Base-by-base conservation (phyloP, 345 rosid genomes). In the Populus alba region DNA sequence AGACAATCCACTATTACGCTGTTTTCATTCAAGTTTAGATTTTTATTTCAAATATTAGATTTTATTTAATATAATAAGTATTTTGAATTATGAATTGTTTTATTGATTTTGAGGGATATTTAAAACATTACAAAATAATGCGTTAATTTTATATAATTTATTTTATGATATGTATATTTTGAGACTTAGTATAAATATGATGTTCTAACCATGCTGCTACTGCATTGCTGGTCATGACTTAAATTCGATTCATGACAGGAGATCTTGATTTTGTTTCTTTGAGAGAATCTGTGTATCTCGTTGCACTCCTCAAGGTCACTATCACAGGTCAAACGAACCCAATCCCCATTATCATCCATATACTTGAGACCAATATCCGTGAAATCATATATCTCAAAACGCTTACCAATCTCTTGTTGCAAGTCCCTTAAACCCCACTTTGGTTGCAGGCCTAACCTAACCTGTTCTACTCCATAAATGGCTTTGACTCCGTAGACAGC, bases 221-320 rank as follows among this genome's bases (percentile, higher is more conserved):
- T 29, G 1, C 2, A 29, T 29, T 29, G 31, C 31, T 29, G 31
- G 31, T 29, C 2, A 29, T 29, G 2, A n/a, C n/a, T n/a, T n/a
- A n/a, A 6, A 3, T n/a, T 8, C 25, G 8, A 20, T 4, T 71
- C 84, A 62, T 87, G 85, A 49, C 91, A 55, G 18, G 92, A 83
- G 78, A 93, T 87, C 71, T 84, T 88, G 75, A 95, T 90, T 22
- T 93, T 92, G 66, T 77, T 83, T 71, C 80, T 81, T 57, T 69
- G 88, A 31, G 84, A 85, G 76, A 83, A 81, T 84, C 82, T 91
- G 81, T 90, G 68, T 72, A 91, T 85, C 65, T 95, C 94, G 49
- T 86, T 85, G 68, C 98, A 95, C 80, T 95, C 98, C 85, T 92
- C 97, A 16, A 95, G 92, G 49, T 82, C 82, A 22, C 49, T 82